Evolutionary conservation across 2,329 filamentous ascomycete genomes (phyloP).

Genomic region (Penicillium sumatraense): DNA sequence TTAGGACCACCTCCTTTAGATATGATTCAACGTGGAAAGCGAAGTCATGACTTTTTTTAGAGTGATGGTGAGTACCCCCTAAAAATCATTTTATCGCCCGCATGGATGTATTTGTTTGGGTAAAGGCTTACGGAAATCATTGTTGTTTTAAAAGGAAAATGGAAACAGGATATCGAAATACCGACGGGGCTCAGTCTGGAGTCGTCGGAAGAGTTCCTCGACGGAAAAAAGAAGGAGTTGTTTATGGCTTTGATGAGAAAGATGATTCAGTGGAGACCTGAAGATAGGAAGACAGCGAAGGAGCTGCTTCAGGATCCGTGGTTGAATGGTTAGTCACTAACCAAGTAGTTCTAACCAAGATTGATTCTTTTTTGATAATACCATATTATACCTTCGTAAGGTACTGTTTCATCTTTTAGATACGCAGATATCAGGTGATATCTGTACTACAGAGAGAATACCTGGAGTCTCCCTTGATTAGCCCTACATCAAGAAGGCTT

Average conservation of each 20-base stretch:
- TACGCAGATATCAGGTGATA: too few species aligned
- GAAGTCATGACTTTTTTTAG: constrained; percentile 47
- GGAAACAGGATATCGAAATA: constrained; percentile 12
- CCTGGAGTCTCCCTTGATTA: too few species aligned
- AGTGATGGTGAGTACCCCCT: constrained; percentile 36
- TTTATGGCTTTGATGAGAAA: constrained; percentile 14
- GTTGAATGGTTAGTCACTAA: constrained; percentile 11
- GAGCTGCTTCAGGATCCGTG: constrained; percentile 19
- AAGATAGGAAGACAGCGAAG: constrained; percentile 21
- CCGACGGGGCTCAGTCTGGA: constrained; percentile 1
- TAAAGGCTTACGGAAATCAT: constrained; percentile 10
- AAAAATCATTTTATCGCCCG: constrained; percentile 5
- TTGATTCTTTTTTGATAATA: too few species aligned
- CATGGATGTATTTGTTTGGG: constrained; percentile 6
- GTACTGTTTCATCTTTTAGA: too few species aligned
- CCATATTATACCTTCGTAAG: too few species aligned
- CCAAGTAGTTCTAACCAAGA: too few species aligned
- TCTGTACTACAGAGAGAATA: too few species aligned
- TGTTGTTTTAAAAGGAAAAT: constrained; percentile 10
- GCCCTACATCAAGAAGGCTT: too few species aligned
- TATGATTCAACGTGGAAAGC: constrained; percentile 38
- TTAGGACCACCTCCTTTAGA: constrained; percentile 48
- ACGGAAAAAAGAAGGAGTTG: constrained; percentile 16
- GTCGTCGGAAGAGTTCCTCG: constrained; percentile 7
- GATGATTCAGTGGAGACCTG: constrained; percentile 22